These are phyloP conservation scores for Bacidia gigantensis DNA, from an alignment of 495 filamentous ascomycete species.

Conservation along the genomic window DNA sequence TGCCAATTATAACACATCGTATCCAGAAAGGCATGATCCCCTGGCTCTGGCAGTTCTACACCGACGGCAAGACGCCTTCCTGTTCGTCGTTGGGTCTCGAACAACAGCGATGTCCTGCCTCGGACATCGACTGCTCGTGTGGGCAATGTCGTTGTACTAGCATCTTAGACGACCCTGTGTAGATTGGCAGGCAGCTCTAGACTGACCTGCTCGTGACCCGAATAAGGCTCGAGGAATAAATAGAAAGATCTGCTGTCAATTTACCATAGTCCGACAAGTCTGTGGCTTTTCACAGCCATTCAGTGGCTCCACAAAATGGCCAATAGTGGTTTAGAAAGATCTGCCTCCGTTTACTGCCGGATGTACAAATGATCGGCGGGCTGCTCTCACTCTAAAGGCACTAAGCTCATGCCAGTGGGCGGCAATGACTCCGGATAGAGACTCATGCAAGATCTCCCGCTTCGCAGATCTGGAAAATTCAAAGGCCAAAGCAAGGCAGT, in stretches of 20 bases:
- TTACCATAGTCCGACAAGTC: not conserved
- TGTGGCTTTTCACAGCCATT: not conserved
- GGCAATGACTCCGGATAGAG: slow-evolving; percentile 3
- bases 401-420: slow-evolving; percentile 9
- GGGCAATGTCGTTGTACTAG: too few species aligned
- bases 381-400: not conserved
- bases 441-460: not conserved
- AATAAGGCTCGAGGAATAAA: not conserved
- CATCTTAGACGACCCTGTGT: too few species aligned
- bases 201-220: not conserved
- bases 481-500: too few species aligned
- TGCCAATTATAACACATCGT: too few species aligned
- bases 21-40: too few species aligned
- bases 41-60: too few species aligned
- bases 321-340: not conserved
- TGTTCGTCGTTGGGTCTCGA: too few species aligned
- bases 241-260: not conserved
- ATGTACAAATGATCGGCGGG: slow-evolving; percentile 9
- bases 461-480: not conserved
- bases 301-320: not conserved
- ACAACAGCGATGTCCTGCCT: too few species aligned
- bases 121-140: too few species aligned
- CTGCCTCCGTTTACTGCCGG: slow-evolving; percentile 2
- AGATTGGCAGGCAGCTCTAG: not conserved
- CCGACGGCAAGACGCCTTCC: too few species aligned